These are phyloP conservation scores for Tetrapisispora taiwanensis DNA, from an alignment of 805 yeast species.

Conservation along the genomic window DNA sequence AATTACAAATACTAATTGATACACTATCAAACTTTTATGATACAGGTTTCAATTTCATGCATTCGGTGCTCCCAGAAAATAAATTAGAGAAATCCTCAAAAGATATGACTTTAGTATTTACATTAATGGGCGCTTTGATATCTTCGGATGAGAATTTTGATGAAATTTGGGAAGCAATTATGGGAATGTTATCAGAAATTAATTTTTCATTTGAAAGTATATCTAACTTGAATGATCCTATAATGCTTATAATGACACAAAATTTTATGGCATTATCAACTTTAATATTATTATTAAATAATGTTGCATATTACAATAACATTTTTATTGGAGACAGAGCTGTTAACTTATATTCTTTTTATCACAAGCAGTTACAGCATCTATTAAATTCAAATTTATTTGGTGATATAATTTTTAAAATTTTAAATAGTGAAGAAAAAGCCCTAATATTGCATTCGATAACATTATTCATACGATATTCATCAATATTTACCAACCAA, in stretches of 20 bases:
- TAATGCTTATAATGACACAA: not conserved
- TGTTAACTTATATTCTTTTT: not conserved
- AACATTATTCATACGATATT: not conserved
- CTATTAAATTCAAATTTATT: not conserved
- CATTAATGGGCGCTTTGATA: not conserved
- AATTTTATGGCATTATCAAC: not conserved
- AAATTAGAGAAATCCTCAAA: not conserved
- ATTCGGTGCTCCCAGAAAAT: not conserved
- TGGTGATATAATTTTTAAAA: not conserved
- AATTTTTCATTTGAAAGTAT: not conserved
- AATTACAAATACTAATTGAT: conserved; percentile 2
- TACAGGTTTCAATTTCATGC: not conserved
- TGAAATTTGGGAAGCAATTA: conserved; percentile 1
- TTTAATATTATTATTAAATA: not conserved
- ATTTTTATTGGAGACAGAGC: not conserved
- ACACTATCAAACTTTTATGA: conserved; percentile 1
- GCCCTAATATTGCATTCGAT: not conserved
- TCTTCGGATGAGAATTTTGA: not conserved
- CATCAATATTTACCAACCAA: not conserved
- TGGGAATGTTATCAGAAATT: not conserved
- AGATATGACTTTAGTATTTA: not conserved
- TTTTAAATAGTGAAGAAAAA: not conserved
- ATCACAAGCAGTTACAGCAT: not conserved
- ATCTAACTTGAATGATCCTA: not conserved
- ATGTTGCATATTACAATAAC: not conserved